Evolutionary conservation across 345 rosid species (phyloP), one percentile per base, ranked within the genome.

Genomic region (Pistacia atlantica): DNA sequence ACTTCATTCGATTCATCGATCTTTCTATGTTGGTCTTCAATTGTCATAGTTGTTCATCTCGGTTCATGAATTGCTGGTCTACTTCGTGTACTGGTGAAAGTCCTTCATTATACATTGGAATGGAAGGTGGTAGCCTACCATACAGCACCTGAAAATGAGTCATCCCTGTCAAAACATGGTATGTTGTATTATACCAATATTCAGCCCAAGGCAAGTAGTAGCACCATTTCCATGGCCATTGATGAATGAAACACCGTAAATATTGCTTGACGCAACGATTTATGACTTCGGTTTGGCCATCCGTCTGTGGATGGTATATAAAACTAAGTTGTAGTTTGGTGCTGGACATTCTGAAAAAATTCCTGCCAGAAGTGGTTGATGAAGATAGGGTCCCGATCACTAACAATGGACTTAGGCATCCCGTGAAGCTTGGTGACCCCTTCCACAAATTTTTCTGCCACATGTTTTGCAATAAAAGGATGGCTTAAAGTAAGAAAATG

Each of bases 201-300:
- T 37, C 42, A 37, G 42, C 42, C 42, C 3, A 37, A 37, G 4
- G 42, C 42, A 37, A 37, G 42, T 2, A 37, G 5, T 3, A 37
- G 5, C 5, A 37, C 42, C 42, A 70, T 52, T 37, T 51, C 8
- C 2, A 13, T 70, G 74, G 74, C 25, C 46, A 16, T 0, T 70
- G 74, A 28, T 70, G 42, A 70, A 51, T 3, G n/a, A 70, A 51
- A 13, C 74, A 51, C 48, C 22, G 48, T 1, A 70, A 20, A 13
- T 70, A 51, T 52, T 70, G 74, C 13, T 70, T 45, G 3, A 67
- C 25, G 42, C 67, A 64, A 0, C 37, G 67, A 28, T 64, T 64
- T 1, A 64, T 28, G 1, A 64, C 67, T 64, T 46, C 54, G 5
- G 8, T 42, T 31, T 64, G 45, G 46, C 67, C 37, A 28, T 64